Evolutionary conservation across 2,329 filamentous ascomycete genomes (phyloP), one percentile per base, ranked within the genome.

Genomic region (Aspergillus caelatus): DNA sequence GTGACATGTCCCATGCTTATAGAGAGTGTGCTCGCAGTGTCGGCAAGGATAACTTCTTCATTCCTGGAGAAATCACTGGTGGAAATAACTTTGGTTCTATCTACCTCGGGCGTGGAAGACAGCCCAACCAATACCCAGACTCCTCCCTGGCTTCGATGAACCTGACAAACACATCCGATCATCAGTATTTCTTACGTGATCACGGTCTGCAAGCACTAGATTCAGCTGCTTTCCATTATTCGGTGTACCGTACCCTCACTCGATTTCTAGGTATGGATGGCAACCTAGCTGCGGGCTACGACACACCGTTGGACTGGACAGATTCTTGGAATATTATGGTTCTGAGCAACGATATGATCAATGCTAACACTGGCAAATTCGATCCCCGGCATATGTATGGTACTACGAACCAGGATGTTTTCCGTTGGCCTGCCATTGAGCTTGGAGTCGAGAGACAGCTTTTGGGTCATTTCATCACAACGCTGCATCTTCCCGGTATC

Each of bases 371-470:
- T 2, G 86, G 86, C 36, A 74, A 84, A 59, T 87, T 88, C 65
- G 88, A 90, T 67, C 88, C 88, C 4, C 82, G 88, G 1, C 87
- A 89, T 70, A 84, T 89, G 82, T 89, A 85, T 69, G 88, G 87
- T 56, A 83, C 84, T 2, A 88, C 86, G 8, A 89, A 89, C 69
- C 88, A 90, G 75, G 88, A 90, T 71, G 86, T 89, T 9, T 86
- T 89, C 68, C 81, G 87, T 41, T 89, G 87, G 87, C 87, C 87
- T 10, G 82, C 85, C 11, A 78, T 89, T 28, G 77, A 79, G 43
- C 82, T 86, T 62, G 87, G 87, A 4, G 84, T 84, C 0, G 80
- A 88, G 68, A 81, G 85, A 52, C 84, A 86, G 71, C 76, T 89
- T 8, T 74, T 89, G 5, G 87, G 82, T 6, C 78, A 85, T 19